Percentiles rank a stretch among this genome's conserved stretches.
Evolutionary conservation across 2,329 filamentous ascomycete genomes (phyloP).

Genomic region (Monilinia polystroma): DNA sequence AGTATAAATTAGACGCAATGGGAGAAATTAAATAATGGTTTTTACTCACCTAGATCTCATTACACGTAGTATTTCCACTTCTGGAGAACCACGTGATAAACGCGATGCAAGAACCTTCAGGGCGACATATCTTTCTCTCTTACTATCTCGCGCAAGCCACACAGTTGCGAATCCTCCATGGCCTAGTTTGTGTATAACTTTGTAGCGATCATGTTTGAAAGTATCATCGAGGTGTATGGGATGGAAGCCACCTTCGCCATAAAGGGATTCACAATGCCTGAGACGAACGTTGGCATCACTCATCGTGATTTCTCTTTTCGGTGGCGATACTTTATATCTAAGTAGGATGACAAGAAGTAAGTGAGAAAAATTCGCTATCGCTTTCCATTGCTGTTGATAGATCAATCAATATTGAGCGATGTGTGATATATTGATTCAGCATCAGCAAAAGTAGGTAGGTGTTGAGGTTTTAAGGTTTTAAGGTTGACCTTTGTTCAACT

Average conservation of each 20-base stretch:
- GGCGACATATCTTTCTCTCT: slow-evolving; percentile 28
- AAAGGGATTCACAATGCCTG: slow-evolving; percentile 19
- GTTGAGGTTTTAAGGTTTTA: background rate
- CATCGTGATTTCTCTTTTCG: background rate
- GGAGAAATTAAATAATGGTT: background rate
- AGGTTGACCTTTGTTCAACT: background rate
- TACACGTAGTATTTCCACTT: slow-evolving; percentile 28
- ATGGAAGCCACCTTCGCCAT: slow-evolving; percentile 45
- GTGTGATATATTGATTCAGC: background rate
- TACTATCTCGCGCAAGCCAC: slow-evolving; percentile 45
- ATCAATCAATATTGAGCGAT: background rate
- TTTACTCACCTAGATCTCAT: slow-evolving; percentile 17
- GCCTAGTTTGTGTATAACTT: slow-evolving; percentile 48
- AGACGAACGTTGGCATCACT: background rate
- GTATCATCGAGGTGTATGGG: slow-evolving; percentile 46
- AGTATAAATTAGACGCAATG: background rate
- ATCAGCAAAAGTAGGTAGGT: too few species aligned
- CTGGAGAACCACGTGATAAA: slow-evolving; percentile 25
- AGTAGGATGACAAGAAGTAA: background rate
- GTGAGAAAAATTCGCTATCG: background rate
- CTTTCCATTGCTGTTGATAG: background rate
- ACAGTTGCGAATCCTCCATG: slow-evolving; percentile 48
- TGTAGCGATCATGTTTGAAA: slow-evolving; percentile 47
- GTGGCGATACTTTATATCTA: background rate
- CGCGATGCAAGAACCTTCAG: slow-evolving; percentile 30